A percentile compares a stretch with the other conserved stretches of the same genome.
phyloP scores from a whole-genome alignment of 768 basidiomycete genomes.

The Suillus sp. region DNA sequence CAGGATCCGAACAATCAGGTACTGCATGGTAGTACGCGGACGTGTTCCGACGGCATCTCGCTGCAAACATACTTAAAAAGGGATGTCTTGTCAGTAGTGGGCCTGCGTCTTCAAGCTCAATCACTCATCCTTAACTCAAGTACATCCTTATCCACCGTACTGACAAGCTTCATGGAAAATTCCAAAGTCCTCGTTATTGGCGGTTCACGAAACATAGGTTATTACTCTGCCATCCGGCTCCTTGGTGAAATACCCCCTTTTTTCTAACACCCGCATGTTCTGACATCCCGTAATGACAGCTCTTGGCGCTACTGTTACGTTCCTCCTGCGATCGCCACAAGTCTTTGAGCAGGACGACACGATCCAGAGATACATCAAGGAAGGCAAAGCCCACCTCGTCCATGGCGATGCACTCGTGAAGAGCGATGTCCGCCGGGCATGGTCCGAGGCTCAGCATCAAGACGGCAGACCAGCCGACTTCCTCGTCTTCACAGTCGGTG shows the following conservation, averaged over 20 bases:
- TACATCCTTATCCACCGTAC: neutral
- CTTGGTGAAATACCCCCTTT: conserved; percentile 39
- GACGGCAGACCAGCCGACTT: conserved; percentile 46
- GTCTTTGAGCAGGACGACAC: conserved; percentile 55
- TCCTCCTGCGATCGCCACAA: conserved; percentile 54
- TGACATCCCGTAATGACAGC: conserved; percentile 37
- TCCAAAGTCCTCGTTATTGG: conserved; percentile 49
- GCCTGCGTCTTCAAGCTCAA: neutral
- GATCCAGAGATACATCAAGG: conserved; percentile 53
- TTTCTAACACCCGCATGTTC: neutral
- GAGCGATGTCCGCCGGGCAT: conserved; percentile 53
- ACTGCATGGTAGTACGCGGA: too few species aligned
- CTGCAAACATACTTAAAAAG: neutral
- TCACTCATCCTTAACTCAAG: neutral
- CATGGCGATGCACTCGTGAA: conserved; percentile 62
- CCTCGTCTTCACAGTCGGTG: conserved; percentile 65
- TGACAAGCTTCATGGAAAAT: conserved; percentile 11
- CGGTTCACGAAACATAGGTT: conserved; percentile 60
- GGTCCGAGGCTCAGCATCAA: conserved; percentile 44
- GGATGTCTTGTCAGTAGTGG: neutral
- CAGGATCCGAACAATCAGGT: too few species aligned
- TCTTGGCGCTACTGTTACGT: conserved; percentile 61
- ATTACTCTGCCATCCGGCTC: conserved; percentile 48
- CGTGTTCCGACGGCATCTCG: too few species aligned
- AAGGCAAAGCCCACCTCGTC: conserved; percentile 54